These are phyloP conservation scores for Adenanthera pavonina DNA, from an alignment of 306 rosid genomes.

Conservation along the genomic window DNA sequence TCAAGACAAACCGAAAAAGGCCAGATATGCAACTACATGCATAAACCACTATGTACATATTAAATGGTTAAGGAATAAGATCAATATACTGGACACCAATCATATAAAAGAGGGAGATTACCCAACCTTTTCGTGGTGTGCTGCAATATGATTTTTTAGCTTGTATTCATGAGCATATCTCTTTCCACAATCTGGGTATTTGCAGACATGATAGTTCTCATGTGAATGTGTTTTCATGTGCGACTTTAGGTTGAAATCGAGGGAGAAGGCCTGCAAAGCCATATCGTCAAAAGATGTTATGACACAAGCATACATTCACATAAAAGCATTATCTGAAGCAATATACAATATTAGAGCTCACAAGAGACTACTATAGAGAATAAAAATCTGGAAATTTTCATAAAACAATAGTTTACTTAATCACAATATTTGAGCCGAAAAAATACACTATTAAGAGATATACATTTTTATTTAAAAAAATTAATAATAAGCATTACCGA, in stretches of 20 bases:
- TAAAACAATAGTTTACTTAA: constrained; percentile 14
- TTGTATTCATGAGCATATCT: constrained; percentile 98
- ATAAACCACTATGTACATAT: not conserved
- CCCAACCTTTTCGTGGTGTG: constrained; percentile 95
- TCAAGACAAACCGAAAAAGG: not conserved
- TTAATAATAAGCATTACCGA: not conserved
- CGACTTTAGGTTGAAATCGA: constrained; percentile 90
- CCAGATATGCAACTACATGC: constrained; percentile 20
- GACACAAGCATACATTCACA: not conserved
- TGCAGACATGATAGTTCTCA: constrained; percentile 95
- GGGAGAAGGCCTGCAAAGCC: constrained; percentile 82
- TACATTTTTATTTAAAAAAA: not conserved
- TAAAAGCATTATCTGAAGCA: not conserved
- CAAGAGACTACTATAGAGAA: not conserved
- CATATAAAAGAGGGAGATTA: constrained; percentile 11
- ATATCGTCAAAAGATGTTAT: constrained; percentile 11
- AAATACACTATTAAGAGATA: not conserved
- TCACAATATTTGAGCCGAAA: constrained; percentile 20
- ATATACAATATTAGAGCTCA: constrained; percentile 12
- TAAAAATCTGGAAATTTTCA: constrained; percentile 3
- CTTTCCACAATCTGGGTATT: constrained; percentile 93
- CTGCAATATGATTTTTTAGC: constrained; percentile 86
- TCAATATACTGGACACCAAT: not conserved
- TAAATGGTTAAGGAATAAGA: constrained; percentile 2
- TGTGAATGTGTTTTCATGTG: constrained; percentile 99